A percentile compares a stretch with the other conserved stretches of the same genome.
phyloP scores from a whole-genome alignment of 306 rosid genomes.

The Fragaria nilgerrensis region DNA sequence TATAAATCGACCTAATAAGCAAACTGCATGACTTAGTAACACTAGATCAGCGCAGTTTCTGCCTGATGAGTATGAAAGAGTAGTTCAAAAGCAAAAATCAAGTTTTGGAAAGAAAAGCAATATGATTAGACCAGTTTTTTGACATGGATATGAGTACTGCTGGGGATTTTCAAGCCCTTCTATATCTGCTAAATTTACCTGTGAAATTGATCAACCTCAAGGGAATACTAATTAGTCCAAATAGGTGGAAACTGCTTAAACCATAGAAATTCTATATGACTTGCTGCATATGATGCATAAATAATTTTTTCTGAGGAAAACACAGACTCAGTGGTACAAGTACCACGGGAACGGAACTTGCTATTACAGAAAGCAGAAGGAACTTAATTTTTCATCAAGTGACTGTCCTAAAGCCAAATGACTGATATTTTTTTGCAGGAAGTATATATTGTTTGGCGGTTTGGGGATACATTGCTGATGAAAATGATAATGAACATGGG shows the following conservation, averaged over 20 bases:
- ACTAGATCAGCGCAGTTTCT: constrained; percentile 43
- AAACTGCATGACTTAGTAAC: constrained; percentile 39
- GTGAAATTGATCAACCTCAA: constrained; percentile 51
- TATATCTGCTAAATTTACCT: constrained; percentile 59
- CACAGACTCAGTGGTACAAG: constrained; percentile 43
- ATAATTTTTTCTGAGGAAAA: constrained; percentile 30
- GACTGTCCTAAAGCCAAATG: not conserved
- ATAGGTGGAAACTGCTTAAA: constrained; percentile 55
- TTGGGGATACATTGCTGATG: constrained; percentile 40
- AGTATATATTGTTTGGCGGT: constrained; percentile 42
- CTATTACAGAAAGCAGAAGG: not conserved
- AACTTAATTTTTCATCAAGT: not conserved
- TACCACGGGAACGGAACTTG: not conserved
- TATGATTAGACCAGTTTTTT: constrained; percentile 53
- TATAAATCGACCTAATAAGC: constrained; percentile 14
- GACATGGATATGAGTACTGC: constrained; percentile 73
- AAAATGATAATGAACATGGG: constrained; percentile 25
- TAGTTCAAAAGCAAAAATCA: constrained; percentile 16
- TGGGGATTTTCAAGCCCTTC: constrained; percentile 57
- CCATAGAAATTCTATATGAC: constrained; percentile 53
- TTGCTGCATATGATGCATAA: constrained; percentile 71
- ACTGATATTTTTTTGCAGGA: constrained; percentile 34
- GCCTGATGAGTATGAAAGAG: constrained; percentile 31
- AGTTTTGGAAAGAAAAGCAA: constrained; percentile 23
- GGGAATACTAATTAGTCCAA: constrained; percentile 37